Evolutionary conservation across 2,329 filamentous ascomycete species (phyloP).

Genomic region (Trichoderma harzianum): DNA sequence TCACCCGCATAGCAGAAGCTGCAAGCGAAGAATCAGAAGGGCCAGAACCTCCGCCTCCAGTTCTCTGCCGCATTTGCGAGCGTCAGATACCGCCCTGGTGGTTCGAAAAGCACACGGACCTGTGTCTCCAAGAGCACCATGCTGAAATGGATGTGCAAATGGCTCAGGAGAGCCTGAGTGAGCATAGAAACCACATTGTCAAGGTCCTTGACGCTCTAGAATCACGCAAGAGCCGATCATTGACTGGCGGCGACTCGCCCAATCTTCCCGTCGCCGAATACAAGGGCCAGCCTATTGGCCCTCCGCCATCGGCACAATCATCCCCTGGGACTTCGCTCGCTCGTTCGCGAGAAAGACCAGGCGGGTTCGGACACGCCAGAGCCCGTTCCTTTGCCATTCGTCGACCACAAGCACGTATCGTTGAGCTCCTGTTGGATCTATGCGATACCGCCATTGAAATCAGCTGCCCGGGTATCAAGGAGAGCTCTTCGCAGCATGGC

Average conservation of each 20-base stretch:
- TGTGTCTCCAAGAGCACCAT: constrained; percentile 91
- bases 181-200: constrained; percentile 92
- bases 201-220: constrained; percentile 92
- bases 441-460: constrained; percentile 96
- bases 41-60: constrained; percentile 79
- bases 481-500: constrained; percentile 59
- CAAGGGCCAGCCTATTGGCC: constrained; percentile 82
- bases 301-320: constrained; percentile 66
- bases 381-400: constrained; percentile 88
- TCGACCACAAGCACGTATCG: constrained; percentile 84
- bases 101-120: constrained; percentile 98
- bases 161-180: constrained; percentile 84
- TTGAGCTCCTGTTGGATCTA: constrained; percentile 89
- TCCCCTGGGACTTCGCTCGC: constrained; percentile 70
- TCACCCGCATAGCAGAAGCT: constrained; percentile 83
- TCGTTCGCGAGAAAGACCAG: constrained; percentile 68
- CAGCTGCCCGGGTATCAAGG: constrained; percentile 89
- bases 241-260: constrained; percentile 54
- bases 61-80: constrained; percentile 95
- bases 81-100: constrained; percentile 97
- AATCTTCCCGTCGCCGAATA: constrained; percentile 68
- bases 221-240: constrained; percentile 64
- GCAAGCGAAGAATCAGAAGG: constrained; percentile 71
- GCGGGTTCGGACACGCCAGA: constrained; percentile 74
- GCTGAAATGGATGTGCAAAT: constrained; percentile 98